These are phyloP conservation scores for Aristolochia fimbriata DNA, from an alignment of 164 flowering plant species.

Conservation along the genomic window DNA sequence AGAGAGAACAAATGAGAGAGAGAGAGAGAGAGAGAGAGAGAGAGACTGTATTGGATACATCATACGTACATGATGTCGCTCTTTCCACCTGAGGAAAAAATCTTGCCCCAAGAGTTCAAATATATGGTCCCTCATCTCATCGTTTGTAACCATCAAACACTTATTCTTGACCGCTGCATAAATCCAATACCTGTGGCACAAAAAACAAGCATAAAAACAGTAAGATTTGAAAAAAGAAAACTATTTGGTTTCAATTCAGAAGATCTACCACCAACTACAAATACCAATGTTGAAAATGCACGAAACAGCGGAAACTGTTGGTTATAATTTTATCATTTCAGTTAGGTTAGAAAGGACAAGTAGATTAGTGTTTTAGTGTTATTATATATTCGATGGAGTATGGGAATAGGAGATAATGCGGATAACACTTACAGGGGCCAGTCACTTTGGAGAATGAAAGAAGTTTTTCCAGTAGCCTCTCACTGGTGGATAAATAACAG, in stretches of 20 bases:
- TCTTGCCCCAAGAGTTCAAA: constrained; percentile 74
- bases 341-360: neutral
- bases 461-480: too few relatives aligned
- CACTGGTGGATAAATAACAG: too few relatives aligned
- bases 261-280: neutral
- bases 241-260: neutral
- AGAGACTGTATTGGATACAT: constrained; percentile 7
- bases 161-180: constrained; percentile 84
- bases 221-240: neutral
- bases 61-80: constrained; percentile 94
- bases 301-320: neutral
- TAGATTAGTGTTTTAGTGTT: neutral
- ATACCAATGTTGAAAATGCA: neutral
- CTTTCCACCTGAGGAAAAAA: constrained; percentile 86
- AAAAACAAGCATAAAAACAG: neutral
- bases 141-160: constrained; percentile 92
- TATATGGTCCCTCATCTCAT: constrained; percentile 97
- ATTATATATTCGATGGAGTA: neutral
- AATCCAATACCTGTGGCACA: constrained; percentile 72
- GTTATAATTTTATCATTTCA: too few relatives aligned
- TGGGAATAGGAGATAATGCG: too few relatives aligned
- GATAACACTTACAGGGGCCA: too few relatives aligned
- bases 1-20: too few relatives aligned
- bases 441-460: too few relatives aligned
- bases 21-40: too few relatives aligned